phyloP scores from a whole-genome alignment of 345 rosid genomes.

The Acer campestre region DNA sequence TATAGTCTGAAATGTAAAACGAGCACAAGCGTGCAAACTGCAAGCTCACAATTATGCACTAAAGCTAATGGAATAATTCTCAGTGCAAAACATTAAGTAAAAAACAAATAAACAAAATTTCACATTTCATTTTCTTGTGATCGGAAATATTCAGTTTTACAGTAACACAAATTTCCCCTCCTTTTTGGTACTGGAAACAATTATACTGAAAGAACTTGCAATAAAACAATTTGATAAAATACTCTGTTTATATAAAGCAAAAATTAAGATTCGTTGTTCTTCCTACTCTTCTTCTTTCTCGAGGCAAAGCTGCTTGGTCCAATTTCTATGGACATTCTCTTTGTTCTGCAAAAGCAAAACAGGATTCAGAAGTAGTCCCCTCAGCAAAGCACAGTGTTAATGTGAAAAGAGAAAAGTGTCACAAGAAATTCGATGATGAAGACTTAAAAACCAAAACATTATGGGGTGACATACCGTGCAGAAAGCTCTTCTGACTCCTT shows the following conservation, averaged over 20 bases:
- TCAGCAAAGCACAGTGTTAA: conserved; percentile 10
- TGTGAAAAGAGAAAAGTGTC: background rate
- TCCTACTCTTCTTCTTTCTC: conserved; percentile 78
- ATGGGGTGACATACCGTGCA: conserved; percentile 36
- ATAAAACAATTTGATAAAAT: background rate
- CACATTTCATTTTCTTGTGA: background rate
- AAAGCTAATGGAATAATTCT: background rate
- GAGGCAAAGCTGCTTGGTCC: conserved; percentile 77
- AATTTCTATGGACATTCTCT: conserved; percentile 74
- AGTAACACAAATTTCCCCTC: background rate
- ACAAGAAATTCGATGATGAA: background rate
- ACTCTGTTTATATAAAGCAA: background rate
- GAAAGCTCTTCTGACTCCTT: conserved; percentile 63
- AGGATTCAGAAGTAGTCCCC: background rate
- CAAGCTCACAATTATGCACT: background rate
- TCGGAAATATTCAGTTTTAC: background rate
- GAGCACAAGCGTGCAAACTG: background rate
- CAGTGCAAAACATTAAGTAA: background rate
- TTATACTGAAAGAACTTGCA: background rate
- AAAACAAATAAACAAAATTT: background rate
- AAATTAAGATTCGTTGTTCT: conserved; percentile 16
- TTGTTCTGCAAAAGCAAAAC: conserved; percentile 52
- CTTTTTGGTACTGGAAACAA: background rate
- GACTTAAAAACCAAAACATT: background rate
- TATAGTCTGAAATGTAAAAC: background rate